These are phyloP conservation scores for Kockovaella imperatae DNA, from an alignment of 768 basidiomycete genomes.

Conservation along the genomic window DNA sequence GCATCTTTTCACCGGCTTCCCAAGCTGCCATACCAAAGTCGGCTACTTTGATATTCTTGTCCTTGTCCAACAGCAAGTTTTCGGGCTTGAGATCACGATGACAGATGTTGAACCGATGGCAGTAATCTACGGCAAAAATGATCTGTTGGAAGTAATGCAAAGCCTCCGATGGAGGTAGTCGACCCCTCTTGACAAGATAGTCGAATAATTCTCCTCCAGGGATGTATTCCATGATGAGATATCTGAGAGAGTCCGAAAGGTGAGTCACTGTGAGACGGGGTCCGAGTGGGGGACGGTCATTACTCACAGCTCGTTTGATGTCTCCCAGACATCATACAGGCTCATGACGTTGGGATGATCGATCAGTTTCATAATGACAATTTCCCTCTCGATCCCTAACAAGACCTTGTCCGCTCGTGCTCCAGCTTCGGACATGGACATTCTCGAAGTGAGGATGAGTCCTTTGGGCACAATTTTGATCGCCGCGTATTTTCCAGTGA, in stretches of 20 bases:
- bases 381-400: constrained; percentile 81
- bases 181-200: constrained; percentile 71
- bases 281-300: too few relatives aligned
- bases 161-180: constrained; percentile 63
- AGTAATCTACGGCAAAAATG: constrained; percentile 82
- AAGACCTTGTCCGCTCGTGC: constrained; percentile 69
- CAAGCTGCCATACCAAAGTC: constrained; percentile 98
- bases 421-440: constrained; percentile 61
- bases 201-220: constrained; percentile 94
- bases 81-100: constrained; percentile 93
- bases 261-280: not conserved
- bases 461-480: constrained; percentile 88
- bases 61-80: constrained; percentile 75
- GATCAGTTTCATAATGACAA: constrained; percentile 94
- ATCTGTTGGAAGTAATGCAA: constrained; percentile 87
- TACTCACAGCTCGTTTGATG: constrained; percentile 68
- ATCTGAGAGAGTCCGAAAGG: constrained; percentile 30
- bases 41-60: constrained; percentile 84
- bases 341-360: constrained; percentile 91
- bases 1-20: constrained; percentile 57
- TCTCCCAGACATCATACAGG: constrained; percentile 96
- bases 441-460: constrained; percentile 57
- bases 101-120: constrained; percentile 86
- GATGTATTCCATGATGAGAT: constrained; percentile 85
- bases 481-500: constrained; percentile 80